These are phyloP conservation scores for Fusarium fracticaudum DNA, from an alignment of 2,329 filamentous ascomycete species.

Conservation along the genomic window DNA sequence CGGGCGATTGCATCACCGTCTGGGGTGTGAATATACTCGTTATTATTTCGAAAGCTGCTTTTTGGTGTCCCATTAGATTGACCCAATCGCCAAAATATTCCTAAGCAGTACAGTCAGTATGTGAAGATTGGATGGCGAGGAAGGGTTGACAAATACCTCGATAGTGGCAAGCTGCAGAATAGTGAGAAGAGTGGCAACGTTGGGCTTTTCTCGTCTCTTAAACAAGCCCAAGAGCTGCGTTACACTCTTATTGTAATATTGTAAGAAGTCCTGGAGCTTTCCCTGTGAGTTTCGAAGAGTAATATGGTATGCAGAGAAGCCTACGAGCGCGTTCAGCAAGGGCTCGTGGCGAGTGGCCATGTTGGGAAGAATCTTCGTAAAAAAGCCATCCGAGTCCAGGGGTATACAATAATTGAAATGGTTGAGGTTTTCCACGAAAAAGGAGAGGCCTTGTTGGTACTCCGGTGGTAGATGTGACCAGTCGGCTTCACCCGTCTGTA, in stretches of 20 bases:
- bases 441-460: slow-evolving; percentile 80
- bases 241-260: slow-evolving; percentile 91
- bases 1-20: slow-evolving; percentile 74
- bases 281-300: slow-evolving; percentile 76
- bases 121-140: slow-evolving; percentile 18
- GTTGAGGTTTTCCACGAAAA: slow-evolving; percentile 80
- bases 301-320: slow-evolving; percentile 88
- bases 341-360: slow-evolving; percentile 80
- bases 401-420: slow-evolving; percentile 85
- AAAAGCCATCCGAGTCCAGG: slow-evolving; percentile 76
- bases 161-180: slow-evolving; percentile 93
- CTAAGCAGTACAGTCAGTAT: slow-evolving; percentile 55
- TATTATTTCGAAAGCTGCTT: slow-evolving; percentile 85
- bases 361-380: slow-evolving; percentile 75
- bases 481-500: slow-evolving; percentile 50
- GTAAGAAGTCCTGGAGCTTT: slow-evolving; percentile 82
- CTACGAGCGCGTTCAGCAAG: slow-evolving; percentile 85
- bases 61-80: slow-evolving; percentile 91
- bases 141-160: slow-evolving; percentile 67
- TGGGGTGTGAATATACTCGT: slow-evolving; percentile 81
- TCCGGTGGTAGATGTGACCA: slow-evolving; percentile 73
- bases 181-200: slow-evolving; percentile 79
- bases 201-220: slow-evolving; percentile 75
- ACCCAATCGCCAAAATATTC: slow-evolving; percentile 97
- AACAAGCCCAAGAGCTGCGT: slow-evolving; percentile 77